phyloP scores from a whole-genome alignment of 1,284 basidiomycete genomes.

The Cryptococcus jaspeensis region DNA sequence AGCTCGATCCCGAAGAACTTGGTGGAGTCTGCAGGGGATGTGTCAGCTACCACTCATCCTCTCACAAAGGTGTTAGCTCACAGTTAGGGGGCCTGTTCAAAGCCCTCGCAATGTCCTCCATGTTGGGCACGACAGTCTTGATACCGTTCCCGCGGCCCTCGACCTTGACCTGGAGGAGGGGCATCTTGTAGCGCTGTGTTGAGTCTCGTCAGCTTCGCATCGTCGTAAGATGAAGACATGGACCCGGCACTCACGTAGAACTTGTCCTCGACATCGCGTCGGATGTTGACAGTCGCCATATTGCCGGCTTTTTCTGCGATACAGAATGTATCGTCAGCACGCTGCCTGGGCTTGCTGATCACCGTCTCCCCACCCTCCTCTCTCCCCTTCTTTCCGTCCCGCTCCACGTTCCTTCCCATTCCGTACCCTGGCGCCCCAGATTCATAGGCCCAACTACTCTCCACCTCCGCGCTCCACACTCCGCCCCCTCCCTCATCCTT shows the following conservation, averaged over 20 bases:
- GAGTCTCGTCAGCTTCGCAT: neutral
- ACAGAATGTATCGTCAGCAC: no score
- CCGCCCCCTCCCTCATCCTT: no score
- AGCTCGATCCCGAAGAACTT: slow-evolving; percentile 99
- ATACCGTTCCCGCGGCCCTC: slow-evolving; percentile 99
- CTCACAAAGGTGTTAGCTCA: no score
- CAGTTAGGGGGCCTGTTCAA: slow-evolving; percentile 89
- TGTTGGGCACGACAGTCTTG: slow-evolving; percentile 98
- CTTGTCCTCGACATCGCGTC: slow-evolving; percentile 89
- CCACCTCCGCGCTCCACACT: no score
- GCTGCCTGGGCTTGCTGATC: neutral
- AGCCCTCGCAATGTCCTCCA: slow-evolving; percentile 95
- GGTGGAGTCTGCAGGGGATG: slow-evolving; percentile 77
- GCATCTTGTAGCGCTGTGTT: slow-evolving; percentile 66
- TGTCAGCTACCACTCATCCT: neutral
- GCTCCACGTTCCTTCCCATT: no score
- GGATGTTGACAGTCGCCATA: slow-evolving; percentile 94
- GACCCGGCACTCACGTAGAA: slow-evolving; percentile 53
- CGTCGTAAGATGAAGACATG: neutral
- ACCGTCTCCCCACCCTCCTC: slow-evolving; percentile 4
- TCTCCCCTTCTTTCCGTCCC: no score
- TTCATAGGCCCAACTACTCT: no score
- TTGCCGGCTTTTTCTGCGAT: slow-evolving; percentile 44
- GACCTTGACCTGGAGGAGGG: slow-evolving; percentile 89
- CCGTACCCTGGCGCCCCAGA: no score